Base-by-base conservation (phyloP, 768 basidiomycete genomes). In the Pholiota molesta region DNA sequence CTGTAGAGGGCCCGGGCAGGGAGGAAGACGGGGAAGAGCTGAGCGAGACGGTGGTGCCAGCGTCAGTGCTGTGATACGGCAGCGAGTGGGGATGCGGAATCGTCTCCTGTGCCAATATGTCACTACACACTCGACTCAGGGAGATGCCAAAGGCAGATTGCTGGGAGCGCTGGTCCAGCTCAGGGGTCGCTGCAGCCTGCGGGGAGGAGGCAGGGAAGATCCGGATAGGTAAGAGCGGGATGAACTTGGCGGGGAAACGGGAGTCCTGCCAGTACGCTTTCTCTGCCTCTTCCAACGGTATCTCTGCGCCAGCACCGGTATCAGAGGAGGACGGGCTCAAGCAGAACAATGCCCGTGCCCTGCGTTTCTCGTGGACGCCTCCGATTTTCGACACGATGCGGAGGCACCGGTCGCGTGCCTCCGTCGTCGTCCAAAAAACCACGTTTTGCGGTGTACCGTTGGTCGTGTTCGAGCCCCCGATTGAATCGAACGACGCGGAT, bases 311-410 rank as follows among this genome's bases (percentile, higher is more conserved):
- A 17, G 17, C 53, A 16, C 21, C 51, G 0, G 29, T 16, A 44
- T 52, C 54, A 28, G 40, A 28, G 10, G 47, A 28, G 23, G 42
- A 44, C 19, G 62, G 52, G n/a, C 55, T 59, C 1, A 66, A 52
- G 33, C 68, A 66, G 64, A 94, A 88, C 23, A 95, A 72, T 0
- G 86, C 89, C 35, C 79, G 76, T 0, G 86, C 87, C 35, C 94
- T 80, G 13, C 78, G 77, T 63, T 81, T 85, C 74, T 95, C 94
- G 62, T 75, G 75, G 5, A 79, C 75, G 0, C 93, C 92, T 1
- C 92, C 94, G 39, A 97, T 92, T 70, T 91, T 92, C 37, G 81
- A 79, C 4, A 94, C 86, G 59, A 96, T 95, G n/a, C 85, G 80
- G 19, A 89, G 75, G 67, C 88, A 90, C 5, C 93, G 83, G 53